Evolutionary conservation across 2,329 filamentous ascomycete genomes (phyloP), one percentile per base, ranked within the genome.

Genomic region (Sporothrix euskadiensis): DNA sequence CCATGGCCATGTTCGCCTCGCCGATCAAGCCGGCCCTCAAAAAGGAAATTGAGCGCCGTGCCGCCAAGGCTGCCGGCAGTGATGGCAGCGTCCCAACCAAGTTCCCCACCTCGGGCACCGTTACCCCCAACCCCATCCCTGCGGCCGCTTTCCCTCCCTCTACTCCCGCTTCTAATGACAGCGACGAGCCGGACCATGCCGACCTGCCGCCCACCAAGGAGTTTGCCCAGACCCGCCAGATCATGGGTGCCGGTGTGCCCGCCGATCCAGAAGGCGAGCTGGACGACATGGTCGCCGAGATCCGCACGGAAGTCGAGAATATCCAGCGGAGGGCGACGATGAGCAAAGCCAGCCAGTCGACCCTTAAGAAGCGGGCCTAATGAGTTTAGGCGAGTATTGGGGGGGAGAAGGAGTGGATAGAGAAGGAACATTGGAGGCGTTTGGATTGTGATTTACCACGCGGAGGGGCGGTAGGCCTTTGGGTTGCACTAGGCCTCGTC

Each of bases 1-100:
- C 90, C 22, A 88, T 94, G 73, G 88, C 85, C 8, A 91, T 97
- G 83, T 97, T 98, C 79, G 88, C 90, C 56, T 93, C 92, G 0
- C 93, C 94, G 0, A 92, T 89, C 1, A 97, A 94, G 81, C 81
- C 83, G 4, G 78, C 81, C 22, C 83, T 94, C 0, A 84, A 85
- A 74, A 85, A 86, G 78, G 82, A 83, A 73, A 82, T 93, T 8
- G 91, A 92, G 77, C 82, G 86, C 74, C 87, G 90, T 39, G 83
- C 85, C 5, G 83, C 82, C 14, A 83, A 82, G 47, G 84, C 85
- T 4, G 71, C 65, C 26, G 26, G 30, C 32, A 10, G 71, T 16
- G 39, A n/a, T 2, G 39, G 32, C 59, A 9, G 26, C 22, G 65
- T 32, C 16, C 14, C 65, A 1, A n/a, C 44, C 16, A 52, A 52